Evolutionary conservation across 164 flowering plant genomes (phyloP).

Genomic region (Tinospora cordifolia): DNA sequence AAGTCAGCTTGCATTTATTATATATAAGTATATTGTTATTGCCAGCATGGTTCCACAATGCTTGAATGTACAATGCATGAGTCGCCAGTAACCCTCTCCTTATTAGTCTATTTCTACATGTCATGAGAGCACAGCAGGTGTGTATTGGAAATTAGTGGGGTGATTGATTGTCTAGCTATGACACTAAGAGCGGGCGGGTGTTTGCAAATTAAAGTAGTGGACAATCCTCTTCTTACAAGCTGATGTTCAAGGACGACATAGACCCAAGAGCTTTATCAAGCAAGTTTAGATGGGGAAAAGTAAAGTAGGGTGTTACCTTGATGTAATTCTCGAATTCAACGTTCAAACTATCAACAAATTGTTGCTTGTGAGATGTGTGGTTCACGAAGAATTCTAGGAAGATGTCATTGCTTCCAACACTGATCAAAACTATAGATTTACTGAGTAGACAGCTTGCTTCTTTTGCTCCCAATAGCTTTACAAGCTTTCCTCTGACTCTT

Average conservation of each 20-base stretch:
- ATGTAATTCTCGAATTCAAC: conserved; percentile 25
- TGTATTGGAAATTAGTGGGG: no score
- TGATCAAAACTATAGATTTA: conserved; percentile 38
- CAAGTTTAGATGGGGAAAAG: neutral
- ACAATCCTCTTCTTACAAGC: no score
- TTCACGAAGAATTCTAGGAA: conserved; percentile 19
- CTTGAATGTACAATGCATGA: no score
- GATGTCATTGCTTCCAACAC: conserved; percentile 49
- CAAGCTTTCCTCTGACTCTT: conserved; percentile 19
- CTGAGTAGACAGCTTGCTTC: conserved; percentile 20
- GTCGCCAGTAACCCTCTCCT: no score
- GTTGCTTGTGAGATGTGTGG: conserved; percentile 12
- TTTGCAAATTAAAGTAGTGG: no score
- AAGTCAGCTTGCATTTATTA: neutral
- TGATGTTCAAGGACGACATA: no score
- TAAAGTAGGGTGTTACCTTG: conserved; percentile 19
- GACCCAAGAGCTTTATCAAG: neutral
- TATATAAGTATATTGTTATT: neutral
- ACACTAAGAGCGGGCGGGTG: no score
- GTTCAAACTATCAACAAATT: conserved; percentile 22
- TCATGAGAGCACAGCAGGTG: no score
- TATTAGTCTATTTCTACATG: no score
- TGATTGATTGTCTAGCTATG: no score
- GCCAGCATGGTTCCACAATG: no score
- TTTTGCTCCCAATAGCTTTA: conserved; percentile 16